A percentile compares a stretch with the other conserved stretches of the same genome.
Conservation (phyloP, 2,329 filamentous ascomycete genomes). For the Akanthomyces lecanii region DNA sequence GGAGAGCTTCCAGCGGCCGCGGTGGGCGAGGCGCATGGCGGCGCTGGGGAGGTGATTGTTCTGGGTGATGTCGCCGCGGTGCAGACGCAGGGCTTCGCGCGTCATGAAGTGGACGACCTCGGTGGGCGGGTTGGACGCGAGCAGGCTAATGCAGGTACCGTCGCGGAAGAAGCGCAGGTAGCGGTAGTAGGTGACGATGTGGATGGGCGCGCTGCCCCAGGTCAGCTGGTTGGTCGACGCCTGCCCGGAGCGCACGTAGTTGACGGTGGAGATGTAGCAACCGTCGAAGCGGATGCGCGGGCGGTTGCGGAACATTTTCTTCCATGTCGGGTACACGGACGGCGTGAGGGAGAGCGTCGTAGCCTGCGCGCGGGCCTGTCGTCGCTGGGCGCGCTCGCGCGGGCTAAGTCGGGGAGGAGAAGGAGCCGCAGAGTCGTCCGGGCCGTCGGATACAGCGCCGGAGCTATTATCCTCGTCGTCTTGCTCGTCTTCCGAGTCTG, state of each 20-base stretch:
- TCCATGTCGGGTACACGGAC: slow-evolving; percentile 50
- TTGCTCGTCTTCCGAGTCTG: slow-evolving; percentile 21
- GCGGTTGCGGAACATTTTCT: slow-evolving; percentile 71
- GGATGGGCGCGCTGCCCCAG: slow-evolving; percentile 72
- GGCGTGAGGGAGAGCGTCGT: slow-evolving; percentile 41
- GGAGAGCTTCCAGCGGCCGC: slow-evolving; percentile 50
- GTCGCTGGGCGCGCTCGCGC: slow-evolving; percentile 33
- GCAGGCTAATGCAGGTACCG: slow-evolving; percentile 74
- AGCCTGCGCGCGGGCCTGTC: slow-evolving; percentile 30
- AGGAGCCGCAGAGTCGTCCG: slow-evolving; percentile 17
- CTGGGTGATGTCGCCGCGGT: slow-evolving; percentile 32
- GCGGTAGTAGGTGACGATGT: slow-evolving; percentile 96
- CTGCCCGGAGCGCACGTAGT: slow-evolving; percentile 83
- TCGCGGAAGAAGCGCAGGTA: slow-evolving; percentile 95
- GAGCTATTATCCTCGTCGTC: slow-evolving; percentile 27
- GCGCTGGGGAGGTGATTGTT: slow-evolving; percentile 33
- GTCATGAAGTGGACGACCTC: slow-evolving; percentile 84
- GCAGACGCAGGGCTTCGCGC: slow-evolving; percentile 58
- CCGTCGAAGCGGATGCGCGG: slow-evolving; percentile 92
- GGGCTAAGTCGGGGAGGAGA: slow-evolving; percentile 28
- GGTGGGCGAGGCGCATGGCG: slow-evolving; percentile 66
- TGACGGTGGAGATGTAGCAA: slow-evolving; percentile 93
- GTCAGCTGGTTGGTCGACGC: slow-evolving; percentile 64
- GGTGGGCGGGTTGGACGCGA: slow-evolving; percentile 76
- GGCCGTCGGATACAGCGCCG: slow-evolving; percentile 22